Base-by-base conservation (phyloP, 2,329 filamentous ascomycete genomes). In the Davidsoniella australis region DNA sequence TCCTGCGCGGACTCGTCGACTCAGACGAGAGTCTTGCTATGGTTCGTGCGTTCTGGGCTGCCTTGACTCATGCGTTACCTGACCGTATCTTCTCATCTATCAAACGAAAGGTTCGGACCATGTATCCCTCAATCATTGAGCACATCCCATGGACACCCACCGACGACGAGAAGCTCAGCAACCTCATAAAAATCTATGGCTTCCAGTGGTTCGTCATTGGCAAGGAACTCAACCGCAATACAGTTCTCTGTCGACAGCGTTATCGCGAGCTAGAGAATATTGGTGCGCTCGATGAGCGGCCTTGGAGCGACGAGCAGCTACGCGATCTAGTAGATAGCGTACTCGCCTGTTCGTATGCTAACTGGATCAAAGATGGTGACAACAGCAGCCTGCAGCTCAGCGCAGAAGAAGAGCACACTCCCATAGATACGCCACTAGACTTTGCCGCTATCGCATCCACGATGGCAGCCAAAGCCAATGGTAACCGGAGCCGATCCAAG, bases 1-100 rank as follows among this genome's bases (percentile, higher is more conserved):
- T 52, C 18, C 38, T 52, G 26, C 50, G 50, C 20, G 39, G 41
- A 14, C 29, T 52, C 14, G 43, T 52, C 29, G 41, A 49, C 26
- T 49, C 37, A 4, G 33, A 41, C n/a, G 43, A 42, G 24, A 38
- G 45, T 1, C 38, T 52, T 4, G 39, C 18, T 8, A 36, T 48
- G 20, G 41, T 52, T 9, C 42, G 47, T 5, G 42, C 33, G 2
- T 36, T 49, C 20, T 52, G 50, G 50, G 12, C 20, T 3, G 14
- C 18, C 14, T 43, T 52, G 4, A 41, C 43, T 6, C 37, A 47
- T 7, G 42, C 47, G 5, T 39, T 52, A 9, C 50, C 50, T 5
- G 38, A 29, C 14, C 42, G 50, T 7, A 33, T 18, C 17, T 52
- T 52, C 36, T 20, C 26, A 3, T 52, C 50, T 5, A 45, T 47